Evolutionary conservation across 2,329 filamentous ascomycete species (phyloP), one percentile per base, ranked within the genome.

Genomic region (Beauveria asiatica): DNA sequence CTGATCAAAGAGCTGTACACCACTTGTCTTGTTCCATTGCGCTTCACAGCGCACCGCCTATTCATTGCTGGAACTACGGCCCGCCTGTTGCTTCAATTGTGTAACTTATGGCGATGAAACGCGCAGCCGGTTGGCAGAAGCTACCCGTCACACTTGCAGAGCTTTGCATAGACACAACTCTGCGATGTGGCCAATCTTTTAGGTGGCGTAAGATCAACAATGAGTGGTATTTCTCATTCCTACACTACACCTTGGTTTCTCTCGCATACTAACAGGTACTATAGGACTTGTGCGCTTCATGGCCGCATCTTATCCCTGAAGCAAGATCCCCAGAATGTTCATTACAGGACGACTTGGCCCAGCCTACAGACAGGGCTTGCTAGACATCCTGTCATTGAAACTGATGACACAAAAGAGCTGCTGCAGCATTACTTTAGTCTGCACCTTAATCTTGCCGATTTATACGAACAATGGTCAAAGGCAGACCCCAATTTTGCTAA

Each of bases 121-220:
- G 79, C 33, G 78, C 84, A n/a, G 80, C 86, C 17, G 88, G 90
- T 70, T 99, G 94, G 94, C 85, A 85, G 65, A 95, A 90, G 76
- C 76, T 99, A 66, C 92, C 94, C 25, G 78, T 97, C 45, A 89
- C 81, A 62, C 76, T 96, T 39, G 83, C 86, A 4, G 94, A 99
- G 71, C 83, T 99, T 4, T 97, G 91, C 71, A 92, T 99, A 65
- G 91, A 96, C 68, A 99, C 93, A 0, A 96, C 92, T 0, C 78
- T 99, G 39, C 87, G 93, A 63, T 99, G 94, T 72, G 94, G 94
- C 3, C 94, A 99, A 73, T 96, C 93, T 0, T 99, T 99, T 68
- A 87, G 93, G 77, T 99, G 94, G 94, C 88, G 87, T 63, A 92
- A 92, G 70, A 84, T 90, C 53, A 82, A 85, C 48, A 85, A 92